Base-by-base conservation (phyloP, 371 early-diverging fungal species). In the Lichtheimia ornata region DNA sequence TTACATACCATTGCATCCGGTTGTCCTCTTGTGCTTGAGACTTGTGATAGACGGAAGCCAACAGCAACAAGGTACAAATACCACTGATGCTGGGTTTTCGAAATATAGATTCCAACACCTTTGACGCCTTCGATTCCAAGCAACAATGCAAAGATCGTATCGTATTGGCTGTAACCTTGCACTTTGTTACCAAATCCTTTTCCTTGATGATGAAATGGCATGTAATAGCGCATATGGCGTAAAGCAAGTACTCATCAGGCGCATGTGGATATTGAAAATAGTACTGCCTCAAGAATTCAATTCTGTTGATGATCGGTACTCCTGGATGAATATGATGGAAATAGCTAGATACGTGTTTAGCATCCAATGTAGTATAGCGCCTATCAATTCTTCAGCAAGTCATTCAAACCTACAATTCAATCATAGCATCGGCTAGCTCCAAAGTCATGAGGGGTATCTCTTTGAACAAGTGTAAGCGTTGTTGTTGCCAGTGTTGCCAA, bases 291-390 rank as follows among this genome's bases (percentile, higher is more conserved):
- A 73, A 52, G 50, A 76, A 80, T 14, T 67, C 64, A 4, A 68
- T 50, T 44, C 74, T 76, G 67, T 76, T 80, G 50, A 80, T 61
- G 6, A 74, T 41, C 0, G 77, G 77, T 28, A 58, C 59, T 30
- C 57, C 50, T 0, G 41, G 20, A 49, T 80, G 77, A 15, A 71
- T 22, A 14, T 62, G 58, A 5, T 57, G 52, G 68, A 80, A 76
- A 40, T 71, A 79, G 9, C 79, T 79, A 57, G 4, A 18, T 17
- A 13, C 18, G 15, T 40, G 30, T 2, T 43, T 43, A 14, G 22
- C 2, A 28, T 28, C 28, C 28, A n/a, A n/a, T n/a, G n/a, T n/a
- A n/a, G n/a, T n/a, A n/a, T n/a, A n/a, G n/a, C n/a, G 28, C 4
- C 28, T 18, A 4, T 1, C 14, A 1, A 5, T 4, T 45, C 47